phyloP scores from a whole-genome alignment of 2,329 filamentous ascomycete species.

The Hymenoscyphus linearis region DNA sequence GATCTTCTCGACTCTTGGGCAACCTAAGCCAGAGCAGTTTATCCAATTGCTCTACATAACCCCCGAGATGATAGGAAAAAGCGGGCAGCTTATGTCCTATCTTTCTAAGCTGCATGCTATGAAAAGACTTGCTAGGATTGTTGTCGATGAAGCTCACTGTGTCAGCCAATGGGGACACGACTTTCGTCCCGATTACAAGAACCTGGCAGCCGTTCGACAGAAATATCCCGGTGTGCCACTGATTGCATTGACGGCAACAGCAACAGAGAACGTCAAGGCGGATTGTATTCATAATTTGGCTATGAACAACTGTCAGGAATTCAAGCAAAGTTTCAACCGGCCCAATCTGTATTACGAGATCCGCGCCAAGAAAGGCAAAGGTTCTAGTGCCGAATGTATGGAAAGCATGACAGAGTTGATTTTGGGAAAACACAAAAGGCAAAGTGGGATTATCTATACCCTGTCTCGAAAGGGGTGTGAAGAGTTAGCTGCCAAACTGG shows the following conservation, averaged over 20 bases:
- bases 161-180: slow-evolving; percentile 99
- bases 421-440: slow-evolving; percentile 56
- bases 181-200: slow-evolving; percentile 93
- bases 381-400: slow-evolving; percentile 37
- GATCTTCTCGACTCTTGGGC: slow-evolving; percentile 56
- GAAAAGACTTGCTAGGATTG: slow-evolving; percentile 75
- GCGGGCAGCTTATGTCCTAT: slow-evolving; percentile 57
- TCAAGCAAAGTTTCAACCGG: slow-evolving; percentile 94
- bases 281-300: slow-evolving; percentile 90
- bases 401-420: slow-evolving; percentile 60
- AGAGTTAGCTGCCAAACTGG: slow-evolving; percentile 66
- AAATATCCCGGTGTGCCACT: slow-evolving; percentile 76
- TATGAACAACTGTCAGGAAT: slow-evolving; percentile 69
- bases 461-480: slow-evolving; percentile 82
- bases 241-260: slow-evolving; percentile 93
- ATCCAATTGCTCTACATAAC: slow-evolving; percentile 92
- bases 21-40: slow-evolving; percentile 63
- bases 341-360: slow-evolving; percentile 91
- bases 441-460: slow-evolving; percentile 91
- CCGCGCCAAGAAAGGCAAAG: slow-evolving; percentile 59
- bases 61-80: slow-evolving; percentile 93
- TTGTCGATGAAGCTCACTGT: slow-evolving; percentile 98
- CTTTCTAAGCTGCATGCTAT: slow-evolving; percentile 65
- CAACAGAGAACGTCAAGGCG: slow-evolving; percentile 84
- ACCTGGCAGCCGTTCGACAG: slow-evolving; percentile 66